These are phyloP conservation scores for Eimeria acervulina DNA, from an alignment of 169 alveolate genomes.

Conservation along the genomic window DNA sequence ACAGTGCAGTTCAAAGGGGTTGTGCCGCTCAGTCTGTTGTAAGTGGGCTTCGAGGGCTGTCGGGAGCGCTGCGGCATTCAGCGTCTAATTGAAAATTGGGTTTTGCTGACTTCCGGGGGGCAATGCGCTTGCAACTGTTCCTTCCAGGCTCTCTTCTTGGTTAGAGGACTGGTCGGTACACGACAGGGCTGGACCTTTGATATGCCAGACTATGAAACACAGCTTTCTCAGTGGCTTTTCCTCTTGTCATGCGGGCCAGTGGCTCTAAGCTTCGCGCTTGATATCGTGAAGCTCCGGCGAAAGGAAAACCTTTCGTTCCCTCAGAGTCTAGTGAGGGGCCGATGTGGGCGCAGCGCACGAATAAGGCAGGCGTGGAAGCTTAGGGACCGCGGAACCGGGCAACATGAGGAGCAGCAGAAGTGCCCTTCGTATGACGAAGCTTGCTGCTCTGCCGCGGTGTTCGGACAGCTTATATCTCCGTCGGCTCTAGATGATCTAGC, in stretches of 20 bases:
- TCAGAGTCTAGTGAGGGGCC: not conserved
- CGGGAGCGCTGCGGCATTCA: not conserved
- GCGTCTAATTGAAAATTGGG: not conserved
- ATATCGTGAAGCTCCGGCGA: slow-evolving; percentile 55
- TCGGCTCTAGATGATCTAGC: slow-evolving; percentile 63
- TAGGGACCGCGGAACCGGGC: not conserved
- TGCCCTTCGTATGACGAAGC: not conserved
- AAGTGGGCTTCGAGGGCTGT: not conserved
- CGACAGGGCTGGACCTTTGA: slow-evolving; percentile 5
- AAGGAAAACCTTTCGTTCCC: slow-evolving; percentile 50
- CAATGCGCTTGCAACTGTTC: not conserved
- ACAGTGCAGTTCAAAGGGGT: not conserved
- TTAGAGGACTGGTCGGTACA: not conserved
- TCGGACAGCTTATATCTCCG: slow-evolving; percentile 60
- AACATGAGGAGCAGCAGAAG: not conserved
- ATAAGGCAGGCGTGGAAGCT: not conserved
- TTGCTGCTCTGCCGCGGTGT: not conserved
- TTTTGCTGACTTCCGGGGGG: not conserved
- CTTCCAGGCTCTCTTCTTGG: slow-evolving; percentile 4
- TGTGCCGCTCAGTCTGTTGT: not conserved
- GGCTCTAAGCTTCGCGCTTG: slow-evolving; percentile 40
- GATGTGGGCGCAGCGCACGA: not conserved
- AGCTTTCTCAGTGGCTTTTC: slow-evolving; percentile 28
- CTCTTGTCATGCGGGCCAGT: slow-evolving; percentile 70
- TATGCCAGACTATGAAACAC: slow-evolving; percentile 3